Conservation (phyloP, 1,139 yeast genomes). For the Nakaseomyces nivariensis region DNA sequence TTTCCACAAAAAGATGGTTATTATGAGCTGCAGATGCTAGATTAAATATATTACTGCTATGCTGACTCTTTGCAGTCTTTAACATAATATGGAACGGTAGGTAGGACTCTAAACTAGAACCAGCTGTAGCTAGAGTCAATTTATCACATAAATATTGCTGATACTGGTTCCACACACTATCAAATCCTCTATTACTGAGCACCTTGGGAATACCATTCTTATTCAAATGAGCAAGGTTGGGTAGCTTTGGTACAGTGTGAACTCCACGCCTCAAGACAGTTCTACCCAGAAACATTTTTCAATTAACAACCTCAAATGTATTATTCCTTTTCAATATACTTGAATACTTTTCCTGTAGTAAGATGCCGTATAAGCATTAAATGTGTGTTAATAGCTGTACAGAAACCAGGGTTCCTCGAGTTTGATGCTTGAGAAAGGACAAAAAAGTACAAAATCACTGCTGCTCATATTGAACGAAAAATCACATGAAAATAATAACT, state of each 20-base stretch:
- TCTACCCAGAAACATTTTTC: conserved; percentile 8
- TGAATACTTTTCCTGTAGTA: no score
- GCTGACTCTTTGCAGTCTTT: conserved; percentile 60
- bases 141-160: conserved; percentile 61
- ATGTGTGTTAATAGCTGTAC: no score
- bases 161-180: conserved; percentile 71
- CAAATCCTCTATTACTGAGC: conserved; percentile 57
- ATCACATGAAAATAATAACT: background rate
- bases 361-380: no score
- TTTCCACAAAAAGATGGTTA: conserved; percentile 80
- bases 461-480: no score
- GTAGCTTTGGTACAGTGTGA: conserved; percentile 58
- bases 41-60: conserved; percentile 66
- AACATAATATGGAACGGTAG: conserved; percentile 69
- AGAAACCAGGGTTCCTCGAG: no score
- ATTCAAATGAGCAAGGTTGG: conserved; percentile 33
- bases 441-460: no score
- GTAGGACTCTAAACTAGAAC: conserved; percentile 72
- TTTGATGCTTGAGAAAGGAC: no score
- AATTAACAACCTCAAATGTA: background rate
- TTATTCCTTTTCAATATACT: no score
- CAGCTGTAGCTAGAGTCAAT: conserved; percentile 63
- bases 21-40: conserved; percentile 87
- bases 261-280: conserved; percentile 25
- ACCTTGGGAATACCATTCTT: conserved; percentile 61